Evolutionary conservation across 441 rosid genomes (phyloP).

Genomic region (Dalechampia spathulata): DNA sequence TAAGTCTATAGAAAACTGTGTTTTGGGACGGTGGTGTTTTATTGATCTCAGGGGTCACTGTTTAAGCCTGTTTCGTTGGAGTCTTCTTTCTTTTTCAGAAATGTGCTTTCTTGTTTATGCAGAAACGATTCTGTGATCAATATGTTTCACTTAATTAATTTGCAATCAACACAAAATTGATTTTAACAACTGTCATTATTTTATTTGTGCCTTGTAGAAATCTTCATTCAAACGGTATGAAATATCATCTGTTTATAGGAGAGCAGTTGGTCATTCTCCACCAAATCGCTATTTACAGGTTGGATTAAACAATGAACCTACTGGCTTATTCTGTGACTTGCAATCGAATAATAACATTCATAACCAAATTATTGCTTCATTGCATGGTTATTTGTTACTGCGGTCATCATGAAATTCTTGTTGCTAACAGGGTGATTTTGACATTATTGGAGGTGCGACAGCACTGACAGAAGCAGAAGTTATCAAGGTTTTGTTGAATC

Average conservation of each 20-base stretch:
- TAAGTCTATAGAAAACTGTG: too few species aligned
- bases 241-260: conserved; percentile 74
- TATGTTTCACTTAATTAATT: conserved; percentile 3
- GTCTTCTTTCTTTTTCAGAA: too few species aligned
- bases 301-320: conserved; percentile 4
- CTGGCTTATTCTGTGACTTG: background rate
- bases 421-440: conserved; percentile 81
- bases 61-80: too few species aligned
- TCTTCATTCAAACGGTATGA: conserved; percentile 84
- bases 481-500: conserved; percentile 54
- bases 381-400: conserved; percentile 1
- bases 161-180: background rate
- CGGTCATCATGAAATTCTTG: conserved; percentile 12
- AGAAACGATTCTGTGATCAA: background rate
- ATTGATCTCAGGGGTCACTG: too few species aligned
- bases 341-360: background rate
- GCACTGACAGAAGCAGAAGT: conserved; percentile 87
- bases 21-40: too few species aligned
- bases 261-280: conserved; percentile 93
- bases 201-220: conserved; percentile 42
- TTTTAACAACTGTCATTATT: conserved; percentile 9
- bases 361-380: background rate
- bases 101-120: too few species aligned
- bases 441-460: conserved; percentile 84
- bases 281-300: conserved; percentile 95